Base-by-base conservation (phyloP, 1,284 basidiomycete genomes). In the Cutaneotrichosporon sp. region DNA sequence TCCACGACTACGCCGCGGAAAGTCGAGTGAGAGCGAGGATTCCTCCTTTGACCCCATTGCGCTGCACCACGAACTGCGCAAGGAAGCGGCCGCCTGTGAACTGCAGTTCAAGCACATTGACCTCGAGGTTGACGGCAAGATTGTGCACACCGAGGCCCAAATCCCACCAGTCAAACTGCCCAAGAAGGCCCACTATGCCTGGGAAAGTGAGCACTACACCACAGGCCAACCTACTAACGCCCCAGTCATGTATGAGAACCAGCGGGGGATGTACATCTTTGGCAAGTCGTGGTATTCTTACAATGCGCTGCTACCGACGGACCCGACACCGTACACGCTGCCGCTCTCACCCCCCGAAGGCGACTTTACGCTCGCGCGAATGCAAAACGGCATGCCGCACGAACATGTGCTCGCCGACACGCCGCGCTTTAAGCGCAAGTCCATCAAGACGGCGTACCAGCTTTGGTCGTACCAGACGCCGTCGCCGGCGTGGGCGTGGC, bases 161-260 rank as follows among this genome's bases (percentile, higher is more conserved):
- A 35, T 55, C 4, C 47, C 47, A 2, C 39, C 36, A 9, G 15
- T 33, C 13, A 15, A 43, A 13, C 22, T 37, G 10, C 43, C 35
- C 1, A 36, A 39, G 21, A 49, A 46, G 15, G 35, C 41, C 1
- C 37, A 22, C 5, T 89, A 90, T 43, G 69, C 72, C 61, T 92
- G 89, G 89, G 81, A 80, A 62, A 73, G 87, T 88, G 66, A 64
- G 84, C 78, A 5, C 26, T 30, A n/a, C 26, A 10, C 10, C 26
- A 30, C n/a, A n/a, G n/a, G n/a, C 17, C 20, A 9, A 26, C 21
- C 12, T 26, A 26, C 21, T 26, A 12, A 43, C 20, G 10, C 13
- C 14, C 15, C 54, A 76, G 74, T 74, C 15, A 59, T 75, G 40
- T 76, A 73, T 46, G 75, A 76, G 58, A 76, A 76, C 52, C 75